Percentiles rank a stretch among this genome's conserved stretches.
Conservation (phyloP, 441 rosid species). For the Adansonia rubrostipa region DNA sequence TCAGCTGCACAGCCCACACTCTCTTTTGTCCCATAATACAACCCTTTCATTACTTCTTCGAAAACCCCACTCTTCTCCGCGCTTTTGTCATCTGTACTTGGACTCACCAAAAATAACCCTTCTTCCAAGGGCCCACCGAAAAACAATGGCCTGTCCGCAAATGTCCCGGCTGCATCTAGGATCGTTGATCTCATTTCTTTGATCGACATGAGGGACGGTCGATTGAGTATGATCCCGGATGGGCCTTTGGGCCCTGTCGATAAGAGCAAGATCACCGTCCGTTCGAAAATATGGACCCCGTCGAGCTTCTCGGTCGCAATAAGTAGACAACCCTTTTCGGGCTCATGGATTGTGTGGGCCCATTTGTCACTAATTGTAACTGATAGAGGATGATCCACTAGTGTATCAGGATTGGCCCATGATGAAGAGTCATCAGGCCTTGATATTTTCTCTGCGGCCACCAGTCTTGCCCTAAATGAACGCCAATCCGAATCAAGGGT, state of each 20-base stretch:
- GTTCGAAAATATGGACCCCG: conserved; percentile 89
- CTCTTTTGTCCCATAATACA: conserved; percentile 79
- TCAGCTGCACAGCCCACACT: conserved; percentile 80
- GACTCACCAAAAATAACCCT: conserved; percentile 71
- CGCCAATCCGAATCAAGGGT: conserved; percentile 65
- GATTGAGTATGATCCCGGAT: conserved; percentile 82
- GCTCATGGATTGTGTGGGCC: conserved; percentile 80
- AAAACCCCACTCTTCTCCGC: conserved; percentile 64
- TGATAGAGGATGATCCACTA: conserved; percentile 35
- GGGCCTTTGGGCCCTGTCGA: conserved; percentile 73
- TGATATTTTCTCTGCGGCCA: conserved; percentile 52
- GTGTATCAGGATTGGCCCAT: conserved; percentile 41
- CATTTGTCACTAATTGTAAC: conserved; percentile 58
- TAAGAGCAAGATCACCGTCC: conserved; percentile 76
- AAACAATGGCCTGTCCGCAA: conserved; percentile 63
- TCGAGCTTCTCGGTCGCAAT: conserved; percentile 86
- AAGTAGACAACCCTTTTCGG: conserved; percentile 84
- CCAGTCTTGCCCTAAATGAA: conserved; percentile 77
- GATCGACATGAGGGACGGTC: conserved; percentile 92
- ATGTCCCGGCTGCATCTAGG: conserved; percentile 55
- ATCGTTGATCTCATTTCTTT: conserved; percentile 69
- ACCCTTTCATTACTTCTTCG: conserved; percentile 73
- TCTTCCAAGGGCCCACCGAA: conserved; percentile 92
- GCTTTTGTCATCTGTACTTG: conserved; percentile 42
- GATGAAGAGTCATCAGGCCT: conserved; percentile 43